Evolutionary conservation across 352 stramenopile genomes (phyloP), one percentile per base, ranked within the genome.

Genomic region (Aphanomyces cochlioides): DNA sequence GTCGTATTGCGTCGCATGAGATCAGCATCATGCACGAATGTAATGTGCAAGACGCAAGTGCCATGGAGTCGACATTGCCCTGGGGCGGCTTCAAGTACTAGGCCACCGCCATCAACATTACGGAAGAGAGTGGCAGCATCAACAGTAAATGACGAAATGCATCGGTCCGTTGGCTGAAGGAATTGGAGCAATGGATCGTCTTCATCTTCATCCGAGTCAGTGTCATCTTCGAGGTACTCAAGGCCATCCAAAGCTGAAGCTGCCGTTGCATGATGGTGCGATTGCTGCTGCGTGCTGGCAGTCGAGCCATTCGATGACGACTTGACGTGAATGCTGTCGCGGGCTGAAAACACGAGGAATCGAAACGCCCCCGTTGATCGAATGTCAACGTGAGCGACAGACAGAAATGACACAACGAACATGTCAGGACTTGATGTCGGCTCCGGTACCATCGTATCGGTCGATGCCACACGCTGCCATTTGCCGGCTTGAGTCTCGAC

Each of bases 331-430:
- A 21, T 1, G 43, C 17, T 50, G 10, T 41, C 54, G 6, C 19
- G 54, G 7, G 54, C 54, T 7, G 54, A 17, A 39, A 40, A 61
- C 15, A 61, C 54, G 6, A 61, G n/a, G n/a, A 61, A 61, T 6
- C 54, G 54, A 39, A 61, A 28, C 34, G 54, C 15, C 1, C 54
- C 43, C 17, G 10, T n/a, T 28, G 6, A 85, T 78, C 5, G 83
- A 76, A 45, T 80, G 54, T 17, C 7, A 12, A 61, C 15, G 34
- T 12, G 34, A 12, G 36, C n/a, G 19, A 61, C 54, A 40, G 54
- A 37, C 19, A 61, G 7, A 39, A 61, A 61, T 37, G 28, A n/a
- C 15, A 61, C 54, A 37, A 61, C 54, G n/a, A 45, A 61, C 13
- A 7, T 12, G 21, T 10, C 36, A 19, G 50, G 8, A 7, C 7